Conservation (phyloP, 2,329 filamentous ascomycete genomes). For the Myriosclerotinia duriaeana region DNA sequence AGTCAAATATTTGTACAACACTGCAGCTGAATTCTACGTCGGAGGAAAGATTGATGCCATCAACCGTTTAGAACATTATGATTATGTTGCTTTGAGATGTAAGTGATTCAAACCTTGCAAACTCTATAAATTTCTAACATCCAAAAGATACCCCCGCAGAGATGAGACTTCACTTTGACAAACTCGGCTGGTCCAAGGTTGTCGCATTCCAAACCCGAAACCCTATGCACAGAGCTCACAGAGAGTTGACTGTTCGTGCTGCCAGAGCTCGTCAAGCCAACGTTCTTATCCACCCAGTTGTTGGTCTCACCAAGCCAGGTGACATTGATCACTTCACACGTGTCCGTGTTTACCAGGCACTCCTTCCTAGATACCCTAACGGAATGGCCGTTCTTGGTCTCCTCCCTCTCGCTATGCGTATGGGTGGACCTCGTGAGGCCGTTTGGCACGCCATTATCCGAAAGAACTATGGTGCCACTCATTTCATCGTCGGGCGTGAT, state of each 20-base stretch:
- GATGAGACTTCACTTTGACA: conserved; percentile 95
- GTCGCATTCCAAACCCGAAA: conserved; percentile 99
- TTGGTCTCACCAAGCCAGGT: conserved; percentile 96
- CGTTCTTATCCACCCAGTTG: conserved; percentile 97
- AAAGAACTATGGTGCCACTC: conserved; percentile 98
- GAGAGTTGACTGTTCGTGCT: conserved; percentile 95
- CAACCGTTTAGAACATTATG: conserved; percentile 95
- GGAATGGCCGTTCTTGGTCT: conserved; percentile 98
- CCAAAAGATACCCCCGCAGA: conserved; percentile 81
- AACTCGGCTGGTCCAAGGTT: conserved; percentile 96
- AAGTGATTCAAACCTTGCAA: conserved; percentile 43
- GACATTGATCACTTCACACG: conserved; percentile 99
- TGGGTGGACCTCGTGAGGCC: conserved; percentile 96
- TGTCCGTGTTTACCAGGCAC: conserved; percentile 96
- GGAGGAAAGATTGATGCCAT: conserved; percentile 96
- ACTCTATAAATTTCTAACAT: conserved; percentile 27
- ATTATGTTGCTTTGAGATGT: conserved; percentile 96
- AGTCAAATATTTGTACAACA: conserved; percentile 82
- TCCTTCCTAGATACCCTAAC: conserved; percentile 95
- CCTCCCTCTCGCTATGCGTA: conserved; percentile 94
- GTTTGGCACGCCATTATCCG: conserved; percentile 99
- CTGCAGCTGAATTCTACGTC: conserved; percentile 83
- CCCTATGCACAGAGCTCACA: conserved; percentile 98
- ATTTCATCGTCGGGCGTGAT: conserved; percentile 99
- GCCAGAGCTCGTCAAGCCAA: conserved; percentile 96